Evolutionary conservation across 495 filamentous ascomycete genomes (phyloP).

Genomic region (Niebla homalea): DNA sequence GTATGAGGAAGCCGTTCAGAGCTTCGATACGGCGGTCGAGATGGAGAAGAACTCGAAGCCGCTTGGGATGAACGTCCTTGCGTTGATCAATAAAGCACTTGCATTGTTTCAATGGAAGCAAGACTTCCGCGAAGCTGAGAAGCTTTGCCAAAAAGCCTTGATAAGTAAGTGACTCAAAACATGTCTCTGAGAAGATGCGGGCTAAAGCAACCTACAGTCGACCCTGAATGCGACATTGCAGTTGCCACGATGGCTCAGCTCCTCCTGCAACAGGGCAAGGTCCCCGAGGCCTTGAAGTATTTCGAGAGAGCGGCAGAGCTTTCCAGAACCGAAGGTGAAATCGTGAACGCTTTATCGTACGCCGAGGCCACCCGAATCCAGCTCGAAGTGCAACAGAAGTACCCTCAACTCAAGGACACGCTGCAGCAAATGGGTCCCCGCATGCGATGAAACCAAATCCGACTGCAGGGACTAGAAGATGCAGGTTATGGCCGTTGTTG

Average conservation of each 20-base stretch:
- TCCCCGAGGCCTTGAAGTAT: constrained; percentile 87
- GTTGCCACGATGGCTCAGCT: constrained; percentile 98
- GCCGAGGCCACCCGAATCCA: constrained; percentile 95
- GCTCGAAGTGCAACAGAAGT: constrained; percentile 94
- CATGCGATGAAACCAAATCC: constrained; percentile 7
- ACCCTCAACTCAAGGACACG: constrained; percentile 79
- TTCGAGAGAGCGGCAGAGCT: constrained; percentile 94
- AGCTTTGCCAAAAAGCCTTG: constrained; percentile 90
- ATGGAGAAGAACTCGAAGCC: constrained; percentile 94
- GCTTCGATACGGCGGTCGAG: constrained; percentile 94
- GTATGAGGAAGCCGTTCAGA: constrained; percentile 88
- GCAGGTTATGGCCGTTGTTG: neutral
- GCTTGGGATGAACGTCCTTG: constrained; percentile 89
- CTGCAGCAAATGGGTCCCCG: constrained; percentile 57
- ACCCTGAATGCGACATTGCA: constrained; percentile 97
- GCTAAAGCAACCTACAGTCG: constrained; percentile 45
- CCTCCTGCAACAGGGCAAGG: constrained; percentile 95
- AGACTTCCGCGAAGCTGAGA: constrained; percentile 87
- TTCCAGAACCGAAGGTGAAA: constrained; percentile 88
- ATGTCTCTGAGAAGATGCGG: neutral
- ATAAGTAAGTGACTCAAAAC: constrained; percentile 58
- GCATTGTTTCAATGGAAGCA: constrained; percentile 97
- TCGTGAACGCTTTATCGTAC: constrained; percentile 92
- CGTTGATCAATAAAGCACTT: constrained; percentile 95
- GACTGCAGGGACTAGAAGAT: neutral